These are phyloP conservation scores for Hypomontagnella monticulosa DNA, from an alignment of 495 filamentous ascomycete genomes.

Conservation along the genomic window DNA sequence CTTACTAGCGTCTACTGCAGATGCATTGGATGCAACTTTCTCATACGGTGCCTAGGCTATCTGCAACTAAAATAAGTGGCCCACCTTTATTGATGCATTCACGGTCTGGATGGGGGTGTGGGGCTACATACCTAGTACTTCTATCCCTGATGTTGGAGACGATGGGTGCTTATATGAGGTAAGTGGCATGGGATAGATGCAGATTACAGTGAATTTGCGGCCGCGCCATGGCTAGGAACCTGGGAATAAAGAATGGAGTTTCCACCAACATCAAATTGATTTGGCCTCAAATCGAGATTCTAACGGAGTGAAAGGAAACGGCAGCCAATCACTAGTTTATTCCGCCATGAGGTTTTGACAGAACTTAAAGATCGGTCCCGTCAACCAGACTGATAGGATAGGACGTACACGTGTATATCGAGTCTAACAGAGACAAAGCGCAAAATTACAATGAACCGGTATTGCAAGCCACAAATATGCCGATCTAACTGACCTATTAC, in stretches of 20 bases:
- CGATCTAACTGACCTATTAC: too few relatives aligned
- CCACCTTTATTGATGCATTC: slow-evolving; percentile 22
- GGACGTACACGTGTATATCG: background rate
- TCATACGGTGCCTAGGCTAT: slow-evolving; percentile 7
- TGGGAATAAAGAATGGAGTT: slow-evolving; percentile 31
- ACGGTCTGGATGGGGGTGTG: slow-evolving; percentile 23
- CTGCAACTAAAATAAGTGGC: slow-evolving; percentile 19
- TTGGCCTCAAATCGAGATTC: slow-evolving; percentile 30
- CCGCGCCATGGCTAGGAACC: slow-evolving; percentile 26
- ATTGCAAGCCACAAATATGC: too few relatives aligned
- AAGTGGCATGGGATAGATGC: slow-evolving; percentile 9
- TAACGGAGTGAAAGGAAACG: slow-evolving; percentile 12
- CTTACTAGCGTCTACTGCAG: slow-evolving; percentile 21
- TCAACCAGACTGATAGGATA: slow-evolving; percentile 2
- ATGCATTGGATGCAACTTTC: slow-evolving; percentile 7
- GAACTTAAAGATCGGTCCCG: background rate
- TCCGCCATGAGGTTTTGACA: background rate
- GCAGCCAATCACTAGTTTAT: slow-evolving; percentile 28
- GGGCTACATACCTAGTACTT: slow-evolving; percentile 9
- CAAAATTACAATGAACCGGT: background rate
- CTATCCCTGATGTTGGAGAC: slow-evolving; percentile 6
- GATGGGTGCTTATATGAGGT: background rate
- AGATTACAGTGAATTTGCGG: slow-evolving; percentile 22
- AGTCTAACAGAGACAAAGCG: background rate
- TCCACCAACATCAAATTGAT: slow-evolving; percentile 12